phyloP scores from a whole-genome alignment of 164 flowering plant genomes.

The Aristolochia californica region DNA sequence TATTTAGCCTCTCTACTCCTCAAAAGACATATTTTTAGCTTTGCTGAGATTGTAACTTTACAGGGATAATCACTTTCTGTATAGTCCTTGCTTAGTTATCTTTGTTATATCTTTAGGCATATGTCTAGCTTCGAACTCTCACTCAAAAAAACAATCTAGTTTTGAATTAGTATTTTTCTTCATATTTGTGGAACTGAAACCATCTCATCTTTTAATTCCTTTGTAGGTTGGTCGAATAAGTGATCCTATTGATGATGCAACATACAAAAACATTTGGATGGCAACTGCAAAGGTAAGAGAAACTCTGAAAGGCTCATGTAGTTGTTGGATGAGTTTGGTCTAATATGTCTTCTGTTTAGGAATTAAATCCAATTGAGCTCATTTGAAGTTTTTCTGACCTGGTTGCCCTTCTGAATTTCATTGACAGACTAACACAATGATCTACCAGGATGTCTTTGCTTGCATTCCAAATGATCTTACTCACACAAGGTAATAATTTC shows the following conservation, averaged over 20 bases:
- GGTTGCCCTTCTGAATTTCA: not conserved
- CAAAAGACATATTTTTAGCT: not conserved
- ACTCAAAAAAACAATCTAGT: not conserved
- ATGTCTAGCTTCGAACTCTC: not conserved
- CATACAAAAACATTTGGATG: constrained; percentile 88
- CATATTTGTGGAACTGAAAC: too few species aligned
- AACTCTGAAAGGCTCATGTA: not conserved
- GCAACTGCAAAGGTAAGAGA: constrained; percentile 77
- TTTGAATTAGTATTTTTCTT: too few species aligned
- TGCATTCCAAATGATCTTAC: constrained; percentile 88
- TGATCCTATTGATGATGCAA: constrained; percentile 76
- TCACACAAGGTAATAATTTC: constrained; percentile 61
- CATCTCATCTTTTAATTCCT: not conserved
- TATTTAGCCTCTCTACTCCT: not conserved
- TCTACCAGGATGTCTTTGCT: constrained; percentile 88
- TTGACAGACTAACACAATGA: constrained; percentile 64
- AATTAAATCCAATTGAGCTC: not conserved
- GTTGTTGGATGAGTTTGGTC: not conserved
- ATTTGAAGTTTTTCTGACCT: not conserved
- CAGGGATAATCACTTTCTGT: too few species aligned
- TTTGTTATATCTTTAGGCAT: not conserved
- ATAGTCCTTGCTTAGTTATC: not conserved
- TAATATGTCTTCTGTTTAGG: not conserved
- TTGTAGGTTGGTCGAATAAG: constrained; percentile 44
- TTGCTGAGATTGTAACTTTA: not conserved